Evolutionary conservation across 148 eudicot species (phyloP), one percentile per base, ranked within the genome.

Genomic region (Drosera capensis): DNA sequence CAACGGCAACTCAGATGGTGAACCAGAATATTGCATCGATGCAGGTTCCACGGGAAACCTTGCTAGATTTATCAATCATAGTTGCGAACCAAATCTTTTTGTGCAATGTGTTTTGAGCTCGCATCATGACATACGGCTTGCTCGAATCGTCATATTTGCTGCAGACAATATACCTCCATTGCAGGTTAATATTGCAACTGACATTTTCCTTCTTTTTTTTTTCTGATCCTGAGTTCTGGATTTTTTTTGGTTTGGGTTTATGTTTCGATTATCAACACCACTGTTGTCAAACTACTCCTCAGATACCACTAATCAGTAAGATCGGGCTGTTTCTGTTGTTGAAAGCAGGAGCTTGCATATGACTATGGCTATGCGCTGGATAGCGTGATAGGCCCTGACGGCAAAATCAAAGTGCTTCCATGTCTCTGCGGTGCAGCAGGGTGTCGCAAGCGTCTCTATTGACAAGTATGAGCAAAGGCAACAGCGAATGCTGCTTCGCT

Each of bases 41-140:
- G 95, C 90, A 20, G 79, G 68, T 16, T 43, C 59, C 2, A 62
- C 60, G 9, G 95, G 95, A 20, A 80, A 77, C 20, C 39, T 85
- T 30, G 71, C 95, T 7, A 60, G 95, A 44, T 85, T 71, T 55
- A 80, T 85, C 6, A 85, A 85, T 43, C 95, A 85, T 43, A 85
- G 95, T 51, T 85, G 95, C 40, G 73, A 80, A 20, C 95, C 95
- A 0, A 85, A 85, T 47, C 56, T 85, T 1, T 85, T 85, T 25
- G 75, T 85, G 24, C 95, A 85, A 54, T 80, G 95, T 59, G 66
- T 85, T 31, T 52, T 85, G 44, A 77, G 79, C 48, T 39, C 54
- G 1, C 82, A 85, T 49, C 86, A 80, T 52, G 90, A 85, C 21
- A 6, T 66, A 16, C 63, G 55, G 29, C 71, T 61, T 20, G 95